Evolutionary conservation across 108 stramenopile genomes (phyloP), one percentile per base, ranked within the genome.

Genomic region (Pseudonitzschia delicatissima): DNA sequence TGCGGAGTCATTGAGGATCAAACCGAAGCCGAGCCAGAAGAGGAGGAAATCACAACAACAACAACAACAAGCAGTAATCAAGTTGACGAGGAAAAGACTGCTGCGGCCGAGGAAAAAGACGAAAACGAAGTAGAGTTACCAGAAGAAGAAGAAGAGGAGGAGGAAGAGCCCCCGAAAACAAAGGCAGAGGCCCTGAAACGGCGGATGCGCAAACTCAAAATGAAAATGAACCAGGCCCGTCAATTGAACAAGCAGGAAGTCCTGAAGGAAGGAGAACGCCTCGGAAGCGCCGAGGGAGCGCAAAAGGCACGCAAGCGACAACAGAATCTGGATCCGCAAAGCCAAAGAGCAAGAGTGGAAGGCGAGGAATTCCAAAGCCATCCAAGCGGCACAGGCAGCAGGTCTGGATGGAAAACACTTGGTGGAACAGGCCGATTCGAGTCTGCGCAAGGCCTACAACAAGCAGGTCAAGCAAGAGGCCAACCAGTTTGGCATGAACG

Each of bases 211-310:
- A 77, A 79, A 45, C 77, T 95, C 26, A 85, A 89, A 60, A 65
- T 81, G 50, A 92, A 91, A 73, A 92, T 92, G 72, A 95, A 95
- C 67, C 91, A 95, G 71, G 91, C 91, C 6, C 86, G 91, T 3
- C 80, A 80, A 58, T 74, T 95, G 26, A 95, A 95, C 75, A 78
- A 81, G 62, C 78, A 82, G 23, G 91, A 88, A 67, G 88, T 91
- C 32, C 57, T 83, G 47, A 68, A 66, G 18, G 93, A 94, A 60
- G 93, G 90, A 39, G 81, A 86, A 59, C 75, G 90, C 25, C 60
- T 91, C 61, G 86, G 86, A 5, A 83, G 82, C 29, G 81, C 77
- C 8, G 89, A 91, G 64, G 89, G 84, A 12, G 70, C 47, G 42
- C 55, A 55, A 26, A 76, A 82, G 64, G 84, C 84, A 49, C 81